Evolutionary conservation across 225 moss, liverwort and hornwort genomes (phyloP).

Genomic region (Bryum argenteum): DNA sequence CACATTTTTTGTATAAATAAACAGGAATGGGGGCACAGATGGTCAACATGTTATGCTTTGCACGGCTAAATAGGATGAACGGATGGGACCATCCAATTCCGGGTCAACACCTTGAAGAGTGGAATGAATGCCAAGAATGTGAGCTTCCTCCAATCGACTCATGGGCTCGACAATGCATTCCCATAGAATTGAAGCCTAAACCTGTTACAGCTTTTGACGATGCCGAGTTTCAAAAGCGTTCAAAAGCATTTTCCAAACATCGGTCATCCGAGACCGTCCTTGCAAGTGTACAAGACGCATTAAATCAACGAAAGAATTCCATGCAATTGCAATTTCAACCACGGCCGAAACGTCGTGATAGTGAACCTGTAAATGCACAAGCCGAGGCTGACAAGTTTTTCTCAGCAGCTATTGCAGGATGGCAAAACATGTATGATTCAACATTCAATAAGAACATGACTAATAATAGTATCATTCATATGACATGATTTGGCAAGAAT

Average conservation of each 20-base stretch:
- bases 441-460: too few species aligned
- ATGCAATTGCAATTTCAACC: slow-evolving; percentile 30
- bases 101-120: slow-evolving; percentile 46
- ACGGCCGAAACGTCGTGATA: not conserved
- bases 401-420: slow-evolving; percentile 1
- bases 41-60: slow-evolving; percentile 51
- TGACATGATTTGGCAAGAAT: not conserved
- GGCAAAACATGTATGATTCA: slow-evolving; percentile 17
- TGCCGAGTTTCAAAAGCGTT: not conserved
- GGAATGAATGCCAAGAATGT: slow-evolving; percentile 40
- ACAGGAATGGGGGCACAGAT: slow-evolving; percentile 51
- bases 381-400: slow-evolving; percentile 23
- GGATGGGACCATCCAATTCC: slow-evolving; percentile 52
- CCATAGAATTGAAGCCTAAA: slow-evolving; percentile 23
- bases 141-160: slow-evolving; percentile 40
- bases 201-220: rapidly evolving
- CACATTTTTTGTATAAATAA: slow-evolving; percentile 25
- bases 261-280: not conserved
- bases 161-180: slow-evolving; percentile 54
- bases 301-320: slow-evolving; percentile 34
- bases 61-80: slow-evolving; percentile 35
- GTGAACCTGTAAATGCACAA: not conserved
- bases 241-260: not conserved
- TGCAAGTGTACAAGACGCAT: not conserved
- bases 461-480: not conserved